Conservation (phyloP, 805 yeast species). For the Candida multigemmis region DNA sequence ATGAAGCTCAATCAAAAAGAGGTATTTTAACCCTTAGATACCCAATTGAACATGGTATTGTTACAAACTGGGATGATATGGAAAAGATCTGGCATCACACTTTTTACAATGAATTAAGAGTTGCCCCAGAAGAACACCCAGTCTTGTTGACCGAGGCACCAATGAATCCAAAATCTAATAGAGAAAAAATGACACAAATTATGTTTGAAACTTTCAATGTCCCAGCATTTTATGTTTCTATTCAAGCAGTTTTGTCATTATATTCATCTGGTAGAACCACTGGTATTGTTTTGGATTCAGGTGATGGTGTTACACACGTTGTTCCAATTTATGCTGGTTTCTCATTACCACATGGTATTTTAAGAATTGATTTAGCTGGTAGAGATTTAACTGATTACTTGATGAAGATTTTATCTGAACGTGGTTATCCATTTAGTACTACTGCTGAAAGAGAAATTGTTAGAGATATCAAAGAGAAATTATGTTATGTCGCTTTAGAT, state of each 20-base stretch:
- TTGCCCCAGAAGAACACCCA: conserved; percentile 99
- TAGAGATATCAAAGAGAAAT: conserved; percentile 93
- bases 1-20: conserved; percentile 99
- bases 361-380: conserved; percentile 99
- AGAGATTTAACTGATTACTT: conserved; percentile 98
- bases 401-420: conserved; percentile 96
- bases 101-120: conserved; percentile 99
- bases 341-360: conserved; percentile 97
- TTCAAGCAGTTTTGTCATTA: conserved; percentile 96
- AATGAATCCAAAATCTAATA: conserved; percentile 98
- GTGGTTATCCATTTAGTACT: conserved; percentile 98
- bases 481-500: conserved; percentile 98
- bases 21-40: conserved; percentile 98
- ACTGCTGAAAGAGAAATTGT: conserved; percentile 98
- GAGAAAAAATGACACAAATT: conserved; percentile 99
- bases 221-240: conserved; percentile 98
- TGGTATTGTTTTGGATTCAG: conserved; percentile 98
- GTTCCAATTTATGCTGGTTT: conserved; percentile 99
- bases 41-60: conserved; percentile 99
- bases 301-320: conserved; percentile 99
- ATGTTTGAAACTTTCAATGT: conserved; percentile 98
- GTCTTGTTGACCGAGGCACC: conserved; percentile 99
- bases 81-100: conserved; percentile 99
- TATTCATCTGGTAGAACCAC: conserved; percentile 99
- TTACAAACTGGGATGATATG: conserved; percentile 99